These are phyloP conservation scores for Annulohypoxylon bovei DNA, from an alignment of 495 filamentous ascomycete genomes.

Conservation along the genomic window DNA sequence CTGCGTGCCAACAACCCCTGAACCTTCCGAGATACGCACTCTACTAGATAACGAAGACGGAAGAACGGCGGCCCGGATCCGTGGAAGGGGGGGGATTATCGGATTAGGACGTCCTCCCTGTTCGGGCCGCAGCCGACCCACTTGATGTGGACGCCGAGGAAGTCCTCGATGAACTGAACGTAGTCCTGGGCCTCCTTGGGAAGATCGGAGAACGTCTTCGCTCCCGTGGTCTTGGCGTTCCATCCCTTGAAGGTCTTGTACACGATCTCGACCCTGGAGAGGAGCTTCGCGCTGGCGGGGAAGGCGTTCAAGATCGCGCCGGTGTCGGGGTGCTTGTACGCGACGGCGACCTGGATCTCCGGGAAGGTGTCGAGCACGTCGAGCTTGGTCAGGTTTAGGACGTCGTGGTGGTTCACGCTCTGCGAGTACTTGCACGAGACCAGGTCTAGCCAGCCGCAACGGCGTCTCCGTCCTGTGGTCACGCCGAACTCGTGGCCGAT, in stretches of 20 bases:
- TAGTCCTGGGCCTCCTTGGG: conserved; percentile 80
- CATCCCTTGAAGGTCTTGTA: conserved; percentile 84
- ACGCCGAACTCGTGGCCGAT: conserved; percentile 68
- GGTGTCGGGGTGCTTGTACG: conserved; percentile 65
- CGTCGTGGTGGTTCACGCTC: conserved; percentile 72
- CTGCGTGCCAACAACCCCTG: neutral
- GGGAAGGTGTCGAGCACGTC: conserved; percentile 86
- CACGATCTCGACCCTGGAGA: conserved; percentile 61
- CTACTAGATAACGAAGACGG: neutral
- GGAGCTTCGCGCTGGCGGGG: conserved; percentile 50
- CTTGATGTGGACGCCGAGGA: conserved; percentile 74
- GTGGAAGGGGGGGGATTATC: neutral
- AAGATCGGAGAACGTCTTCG: conserved; percentile 63
- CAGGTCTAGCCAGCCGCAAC: conserved; percentile 92
- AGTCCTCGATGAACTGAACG: conserved; percentile 75
- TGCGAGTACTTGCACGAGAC: conserved; percentile 83
- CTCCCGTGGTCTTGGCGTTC: conserved; percentile 70
- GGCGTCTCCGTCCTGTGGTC: conserved; percentile 82
- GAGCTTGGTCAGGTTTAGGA: conserved; percentile 53
- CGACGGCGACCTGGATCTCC: conserved; percentile 80
- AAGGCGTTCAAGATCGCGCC: conserved; percentile 48
- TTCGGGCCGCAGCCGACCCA: conserved; percentile 84
- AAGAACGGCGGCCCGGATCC: neutral
- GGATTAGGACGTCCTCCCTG: conserved; percentile 60
- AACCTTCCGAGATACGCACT: neutral